Percentiles rank a stretch among this genome's conserved stretches.
Evolutionary conservation across 352 stramenopile genomes (phyloP).

Genomic region (Globisporangium orthogonon): DNA sequence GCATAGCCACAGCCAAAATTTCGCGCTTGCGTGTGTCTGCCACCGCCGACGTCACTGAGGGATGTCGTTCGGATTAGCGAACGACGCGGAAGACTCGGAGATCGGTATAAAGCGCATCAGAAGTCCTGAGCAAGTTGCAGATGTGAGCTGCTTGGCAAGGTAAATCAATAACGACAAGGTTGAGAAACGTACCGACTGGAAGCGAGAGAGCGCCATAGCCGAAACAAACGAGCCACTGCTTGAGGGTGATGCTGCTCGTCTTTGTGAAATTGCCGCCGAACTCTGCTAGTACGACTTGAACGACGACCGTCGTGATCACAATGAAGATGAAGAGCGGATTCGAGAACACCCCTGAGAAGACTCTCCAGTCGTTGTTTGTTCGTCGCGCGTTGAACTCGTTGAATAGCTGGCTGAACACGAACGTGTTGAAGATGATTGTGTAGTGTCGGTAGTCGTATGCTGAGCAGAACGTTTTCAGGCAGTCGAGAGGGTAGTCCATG

Average conservation of each 20-base stretch:
- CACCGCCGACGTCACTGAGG: conserved; percentile 24
- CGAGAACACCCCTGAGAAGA: conserved; percentile 88
- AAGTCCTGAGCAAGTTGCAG: conserved; percentile 25
- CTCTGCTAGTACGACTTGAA: conserved; percentile 95
- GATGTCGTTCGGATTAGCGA: conserved; percentile 71
- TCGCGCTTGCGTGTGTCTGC: neutral
- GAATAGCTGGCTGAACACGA: conserved; percentile 96
- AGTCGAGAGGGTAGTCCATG: conserved; percentile 39
- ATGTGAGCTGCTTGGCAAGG: neutral
- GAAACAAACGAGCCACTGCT: conserved; percentile 58
- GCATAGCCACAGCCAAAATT: conserved; percentile 10
- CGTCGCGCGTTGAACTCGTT: conserved; percentile 80
- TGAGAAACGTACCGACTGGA: conserved; percentile 45
- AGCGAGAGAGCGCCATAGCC: conserved; percentile 54
- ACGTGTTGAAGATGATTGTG: conserved; percentile 98
- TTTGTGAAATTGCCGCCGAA: conserved; percentile 90
- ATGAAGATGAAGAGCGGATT: conserved; percentile 94
- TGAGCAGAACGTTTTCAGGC: conserved; percentile 37
- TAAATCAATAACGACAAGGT: neutral
- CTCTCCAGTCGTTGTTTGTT: conserved; percentile 94
- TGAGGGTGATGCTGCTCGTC: conserved; percentile 56
- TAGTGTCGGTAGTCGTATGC: conserved; percentile 90
- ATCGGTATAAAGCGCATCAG: conserved; percentile 75
- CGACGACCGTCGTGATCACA: conserved; percentile 86
- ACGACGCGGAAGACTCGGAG: conserved; percentile 51